Conservation (phyloP, 148 eudicot genomes). For the Camellia granthamiana region DNA sequence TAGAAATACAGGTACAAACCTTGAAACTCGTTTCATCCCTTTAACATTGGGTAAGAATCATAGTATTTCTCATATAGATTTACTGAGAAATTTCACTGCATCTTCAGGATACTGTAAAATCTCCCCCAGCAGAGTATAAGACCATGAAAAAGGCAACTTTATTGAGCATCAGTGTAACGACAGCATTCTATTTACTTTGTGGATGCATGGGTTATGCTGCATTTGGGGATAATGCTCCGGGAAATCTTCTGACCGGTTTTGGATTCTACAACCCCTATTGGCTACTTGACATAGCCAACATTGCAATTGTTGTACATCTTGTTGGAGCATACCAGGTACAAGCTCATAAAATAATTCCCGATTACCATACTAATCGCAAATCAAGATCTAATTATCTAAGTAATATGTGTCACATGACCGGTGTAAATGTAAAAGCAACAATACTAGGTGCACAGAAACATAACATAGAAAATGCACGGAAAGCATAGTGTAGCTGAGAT, state of each 20-base stretch:
- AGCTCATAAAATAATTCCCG: background rate
- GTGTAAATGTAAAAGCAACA: too few species aligned
- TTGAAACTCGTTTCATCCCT: background rate
- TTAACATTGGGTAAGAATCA: too few species aligned
- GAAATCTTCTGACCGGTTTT: constrained; percentile 54
- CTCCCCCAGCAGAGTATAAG: constrained; percentile 49
- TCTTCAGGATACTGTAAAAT: constrained; percentile 39
- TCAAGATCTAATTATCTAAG: too few species aligned
- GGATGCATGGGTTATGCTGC: constrained; percentile 63
- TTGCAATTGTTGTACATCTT: constrained; percentile 48
- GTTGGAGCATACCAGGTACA: constrained; percentile 50
- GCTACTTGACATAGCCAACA: constrained; percentile 52
- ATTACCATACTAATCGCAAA: too few species aligned
- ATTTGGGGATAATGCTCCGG: constrained; percentile 49
- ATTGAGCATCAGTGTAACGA: constrained; percentile 38
- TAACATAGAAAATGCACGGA: too few species aligned
- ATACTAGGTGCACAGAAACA: too few species aligned
- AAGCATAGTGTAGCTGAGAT: too few species aligned
- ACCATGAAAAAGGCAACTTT: constrained; percentile 51
- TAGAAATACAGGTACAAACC: constrained; percentile 44
- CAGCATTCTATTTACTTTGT: constrained; percentile 43
- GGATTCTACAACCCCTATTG: constrained; percentile 57
- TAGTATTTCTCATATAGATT: too few species aligned
- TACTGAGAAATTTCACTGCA: background rate
- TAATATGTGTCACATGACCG: background rate